These are phyloP conservation scores for Colletotrichum scovillei DNA, from an alignment of 2,329 filamentous ascomycete genomes.

Conservation along the genomic window DNA sequence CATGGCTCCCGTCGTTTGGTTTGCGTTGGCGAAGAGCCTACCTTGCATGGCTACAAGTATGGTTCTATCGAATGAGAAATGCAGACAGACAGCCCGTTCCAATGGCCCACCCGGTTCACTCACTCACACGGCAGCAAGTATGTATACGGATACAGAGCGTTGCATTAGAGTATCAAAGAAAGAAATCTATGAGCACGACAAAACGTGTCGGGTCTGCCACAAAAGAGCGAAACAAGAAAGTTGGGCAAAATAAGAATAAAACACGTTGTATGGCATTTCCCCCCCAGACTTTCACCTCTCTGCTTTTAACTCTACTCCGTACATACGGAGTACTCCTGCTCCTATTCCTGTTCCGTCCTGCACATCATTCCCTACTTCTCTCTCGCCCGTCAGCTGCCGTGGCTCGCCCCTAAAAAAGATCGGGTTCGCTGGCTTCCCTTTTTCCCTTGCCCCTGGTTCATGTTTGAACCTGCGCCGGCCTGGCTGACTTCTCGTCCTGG, in stretches of 20 bases:
- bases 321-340: not conserved
- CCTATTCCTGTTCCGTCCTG: not conserved
- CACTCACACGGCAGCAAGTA: not conserved
- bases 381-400: not conserved
- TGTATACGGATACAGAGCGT: no score
- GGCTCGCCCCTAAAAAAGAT: not conserved
- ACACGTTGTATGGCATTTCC: not conserved
- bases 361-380: not conserved
- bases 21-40: not conserved
- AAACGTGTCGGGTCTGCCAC: not conserved
- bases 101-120: not conserved
- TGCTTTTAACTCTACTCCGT: not conserved
- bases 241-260: not conserved
- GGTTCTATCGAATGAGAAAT: not conserved
- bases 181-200: not conserved
- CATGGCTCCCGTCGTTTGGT: not conserved
- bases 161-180: not conserved
- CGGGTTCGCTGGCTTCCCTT: not conserved
- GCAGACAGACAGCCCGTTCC: not conserved
- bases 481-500: not conserved
- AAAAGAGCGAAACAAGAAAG: not conserved
- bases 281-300: not conserved
- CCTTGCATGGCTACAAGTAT: not conserved
- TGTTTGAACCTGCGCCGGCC: not conserved
- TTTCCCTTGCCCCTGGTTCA: slow-evolving; percentile 19